Evolutionary conservation across 768 basidiomycete genomes (phyloP).

Genomic region (Termitomyces sp.): DNA sequence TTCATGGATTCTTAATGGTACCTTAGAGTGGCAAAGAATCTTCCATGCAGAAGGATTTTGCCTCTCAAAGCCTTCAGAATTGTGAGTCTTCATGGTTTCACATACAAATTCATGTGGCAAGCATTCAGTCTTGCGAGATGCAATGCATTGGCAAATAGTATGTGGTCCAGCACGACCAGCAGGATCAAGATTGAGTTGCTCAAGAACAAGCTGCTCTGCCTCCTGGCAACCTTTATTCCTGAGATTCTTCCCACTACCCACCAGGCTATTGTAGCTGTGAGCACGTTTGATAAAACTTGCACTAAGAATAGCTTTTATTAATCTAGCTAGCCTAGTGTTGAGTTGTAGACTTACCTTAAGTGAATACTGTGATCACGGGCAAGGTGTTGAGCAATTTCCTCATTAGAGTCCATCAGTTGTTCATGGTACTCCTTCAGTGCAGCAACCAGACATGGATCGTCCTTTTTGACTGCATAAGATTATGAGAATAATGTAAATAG

Average conservation of each 20-base stretch:
- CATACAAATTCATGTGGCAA: neutral
- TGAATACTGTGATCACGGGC: neutral
- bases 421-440: slow-evolving; percentile 15
- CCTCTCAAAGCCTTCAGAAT: slow-evolving; percentile 18
- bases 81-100: slow-evolving; percentile 15
- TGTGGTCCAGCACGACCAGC: neutral
- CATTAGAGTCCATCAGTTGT: neutral
- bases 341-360: neutral
- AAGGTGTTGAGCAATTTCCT: neutral
- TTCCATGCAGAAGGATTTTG: slow-evolving; percentile 22
- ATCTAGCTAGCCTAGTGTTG: neutral
- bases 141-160: neutral
- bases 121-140: neutral
- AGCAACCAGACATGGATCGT: neutral
- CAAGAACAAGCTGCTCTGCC: neutral
- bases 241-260: neutral
- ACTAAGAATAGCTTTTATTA: neutral
- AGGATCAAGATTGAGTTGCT: neutral
- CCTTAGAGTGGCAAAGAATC: slow-evolving; percentile 6
- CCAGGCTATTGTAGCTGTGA: neutral
- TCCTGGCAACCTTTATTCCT: neutral
- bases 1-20: neutral
- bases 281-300: neutral
- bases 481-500: neutral
- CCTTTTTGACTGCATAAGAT: neutral